Evolutionary conservation across 441 rosid genomes (phyloP), one percentile per base, ranked within the genome.

Genomic region (Croton laevigatus): DNA sequence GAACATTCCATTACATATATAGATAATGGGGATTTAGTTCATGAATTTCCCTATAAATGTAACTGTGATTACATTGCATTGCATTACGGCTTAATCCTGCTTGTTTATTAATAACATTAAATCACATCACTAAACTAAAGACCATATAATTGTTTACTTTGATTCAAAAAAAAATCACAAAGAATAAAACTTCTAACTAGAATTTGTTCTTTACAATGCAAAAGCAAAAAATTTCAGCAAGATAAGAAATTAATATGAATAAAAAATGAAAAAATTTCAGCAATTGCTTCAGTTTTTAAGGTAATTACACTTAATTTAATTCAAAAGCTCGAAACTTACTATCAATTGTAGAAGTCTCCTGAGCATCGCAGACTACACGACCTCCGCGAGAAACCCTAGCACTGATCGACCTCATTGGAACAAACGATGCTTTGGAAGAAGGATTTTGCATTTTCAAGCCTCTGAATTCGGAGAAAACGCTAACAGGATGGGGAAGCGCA

Each of bases 291-390:
- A 27, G 11, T 11, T 14, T 23, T 45, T 23, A 6, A 62, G 37
- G 34, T 22, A 45, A 45, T 32, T 17, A 45, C 8, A 13, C 14
- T 27, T 17, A 7, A 23, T 19, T 44, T 3, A 14, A 16, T 49
- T 16, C 62, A 68, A 40, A 17, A 40, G 44, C 7, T 40, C 10
- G 44, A 40, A 40, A 40, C 44, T 73, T 73, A 61, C 93, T 70
- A 49, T 83, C 89, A 59, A 85, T 42, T 65, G 81, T 81, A 63
- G 32, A 27, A 27, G 81, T 76, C 22, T 81, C 87, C 64, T 84
- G 87, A 84, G 88, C 90, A 81, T 88, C 86, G 74, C 91, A 86
- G 66, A 77, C 77, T 32, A 88, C 54, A 48, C 76, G 70, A 54
- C 76, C 11, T 8, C 65, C 45, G 12, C 57, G 52, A 38, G 80